Evolutionary conservation across 768 basidiomycete species (phyloP).

Genomic region (Austroboletus festivus): DNA sequence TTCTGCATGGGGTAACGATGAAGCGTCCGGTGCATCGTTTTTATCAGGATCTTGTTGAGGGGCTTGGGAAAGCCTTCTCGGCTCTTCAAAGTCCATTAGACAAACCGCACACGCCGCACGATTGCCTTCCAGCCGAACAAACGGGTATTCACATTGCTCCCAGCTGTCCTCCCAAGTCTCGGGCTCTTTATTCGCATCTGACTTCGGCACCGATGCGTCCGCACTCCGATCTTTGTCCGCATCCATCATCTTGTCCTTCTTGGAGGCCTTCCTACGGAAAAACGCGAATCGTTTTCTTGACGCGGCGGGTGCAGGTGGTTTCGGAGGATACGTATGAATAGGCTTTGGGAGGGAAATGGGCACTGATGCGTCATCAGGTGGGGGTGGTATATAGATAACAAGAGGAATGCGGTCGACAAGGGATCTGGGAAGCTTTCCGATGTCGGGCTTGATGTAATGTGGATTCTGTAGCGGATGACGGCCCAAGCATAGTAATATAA

Average conservation of each 20-base stretch:
- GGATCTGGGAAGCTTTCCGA: constrained; percentile 68
- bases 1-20: constrained; percentile 15
- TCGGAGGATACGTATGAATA: constrained; percentile 65
- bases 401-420: constrained; percentile 79
- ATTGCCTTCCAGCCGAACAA: constrained; percentile 78
- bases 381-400: constrained; percentile 82
- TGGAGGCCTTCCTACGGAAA: constrained; percentile 34
- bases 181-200: constrained; percentile 28
- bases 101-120: constrained; percentile 85
- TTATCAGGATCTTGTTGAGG: constrained; percentile 30
- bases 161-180: constrained; percentile 75
- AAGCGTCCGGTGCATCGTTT: constrained; percentile 8
- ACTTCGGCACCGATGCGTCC: constrained; percentile 3
- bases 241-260: constrained; percentile 20
- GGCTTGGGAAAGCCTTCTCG: constrained; percentile 36
- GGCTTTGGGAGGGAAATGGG: constrained; percentile 44
- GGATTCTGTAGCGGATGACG: constrained; percentile 77
- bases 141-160: constrained; percentile 75
- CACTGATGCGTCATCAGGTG: constrained; percentile 47
- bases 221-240: constrained; percentile 16
- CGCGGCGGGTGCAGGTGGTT: constrained; percentile 28
- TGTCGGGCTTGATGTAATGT: constrained; percentile 70
- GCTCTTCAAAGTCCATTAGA: constrained; percentile 81
- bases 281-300: constrained; percentile 53
- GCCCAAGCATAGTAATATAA: constrained; percentile 74